A percentile compares a stretch with the other conserved stretches of the same genome.
These are phyloP conservation scores for Hyphodiscus sp. DNA, from an alignment of 2,329 filamentous ascomycete species.

Conservation along the genomic window DNA sequence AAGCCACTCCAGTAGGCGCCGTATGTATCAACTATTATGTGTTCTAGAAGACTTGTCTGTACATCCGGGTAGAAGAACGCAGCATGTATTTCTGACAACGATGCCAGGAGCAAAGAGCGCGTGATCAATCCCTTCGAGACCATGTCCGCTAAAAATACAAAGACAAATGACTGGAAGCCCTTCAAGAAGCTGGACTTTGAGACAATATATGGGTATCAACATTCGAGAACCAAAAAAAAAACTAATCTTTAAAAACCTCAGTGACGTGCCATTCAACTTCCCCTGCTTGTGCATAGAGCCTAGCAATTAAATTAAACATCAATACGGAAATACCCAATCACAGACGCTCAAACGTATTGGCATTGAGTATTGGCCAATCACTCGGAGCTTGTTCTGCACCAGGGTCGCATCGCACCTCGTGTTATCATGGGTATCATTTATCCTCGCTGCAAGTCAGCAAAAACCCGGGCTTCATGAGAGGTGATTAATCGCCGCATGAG, in stretches of 20 bases:
- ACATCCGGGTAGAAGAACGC: conserved; percentile 18
- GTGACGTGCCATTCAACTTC: background rate
- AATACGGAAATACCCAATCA: background rate
- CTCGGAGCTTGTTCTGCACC: background rate
- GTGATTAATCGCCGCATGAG: background rate
- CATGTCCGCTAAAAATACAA: background rate
- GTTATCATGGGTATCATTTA: background rate
- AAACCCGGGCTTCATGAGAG: background rate
- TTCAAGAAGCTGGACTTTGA: background rate
- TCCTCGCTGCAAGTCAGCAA: background rate
- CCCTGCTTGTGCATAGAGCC: background rate
- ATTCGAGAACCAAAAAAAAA: too few species aligned
- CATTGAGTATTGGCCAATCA: background rate
- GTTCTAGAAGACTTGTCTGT: conserved; percentile 17
- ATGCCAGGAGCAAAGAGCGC: background rate
- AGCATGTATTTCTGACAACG: conserved; percentile 2
- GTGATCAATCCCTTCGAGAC: background rate
- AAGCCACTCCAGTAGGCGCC: conserved; percentile 33
- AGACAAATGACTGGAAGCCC: background rate
- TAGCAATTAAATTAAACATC: background rate
- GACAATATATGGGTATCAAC: background rate
- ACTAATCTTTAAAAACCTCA: too few species aligned
- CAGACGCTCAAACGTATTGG: background rate
- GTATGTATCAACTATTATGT: conserved; percentile 19
- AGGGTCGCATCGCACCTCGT: background rate